Conservation (phyloP, 2,329 filamentous ascomycete genomes). For the Beauveria pseudobassiana region DNA sequence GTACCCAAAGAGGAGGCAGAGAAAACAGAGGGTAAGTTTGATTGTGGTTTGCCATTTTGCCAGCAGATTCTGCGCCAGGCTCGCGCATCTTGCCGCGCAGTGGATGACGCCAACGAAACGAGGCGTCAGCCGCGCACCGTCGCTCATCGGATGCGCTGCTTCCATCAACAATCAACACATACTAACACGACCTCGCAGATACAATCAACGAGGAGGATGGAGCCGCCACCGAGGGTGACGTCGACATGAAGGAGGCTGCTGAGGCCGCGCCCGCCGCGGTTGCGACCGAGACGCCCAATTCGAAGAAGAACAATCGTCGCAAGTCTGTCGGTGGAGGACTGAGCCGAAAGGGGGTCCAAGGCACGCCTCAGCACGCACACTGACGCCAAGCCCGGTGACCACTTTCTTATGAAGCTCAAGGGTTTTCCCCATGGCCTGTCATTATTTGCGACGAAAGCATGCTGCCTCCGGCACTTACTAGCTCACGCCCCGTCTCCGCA, state of each 20-base stretch:
- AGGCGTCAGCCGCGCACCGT: background rate
- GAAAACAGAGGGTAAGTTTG: conserved; percentile 24
- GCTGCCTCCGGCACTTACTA: conserved; percentile 72
- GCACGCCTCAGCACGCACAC: conserved; percentile 57
- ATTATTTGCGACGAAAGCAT: conserved; percentile 93
- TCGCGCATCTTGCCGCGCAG: background rate
- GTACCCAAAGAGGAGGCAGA: conserved; percentile 23
- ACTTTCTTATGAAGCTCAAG: conserved; percentile 89
- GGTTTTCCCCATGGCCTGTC: conserved; percentile 93
- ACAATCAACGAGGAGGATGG: conserved; percentile 21
- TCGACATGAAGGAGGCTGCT: conserved; percentile 45
- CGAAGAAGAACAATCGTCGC: conserved; percentile 48
- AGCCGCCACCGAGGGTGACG: conserved; percentile 32
- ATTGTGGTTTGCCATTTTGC: background rate
- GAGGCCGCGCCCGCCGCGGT: conserved; percentile 23
- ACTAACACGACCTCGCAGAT: conserved; percentile 1
- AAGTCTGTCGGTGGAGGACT: conserved; percentile 68
- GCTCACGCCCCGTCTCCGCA: conserved; percentile 75
- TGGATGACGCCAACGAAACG: background rate
- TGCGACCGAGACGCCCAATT: conserved; percentile 28
- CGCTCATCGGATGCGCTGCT: background rate
- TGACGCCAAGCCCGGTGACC: conserved; percentile 82
- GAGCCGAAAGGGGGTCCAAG: conserved; percentile 78
- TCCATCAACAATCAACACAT: background rate
- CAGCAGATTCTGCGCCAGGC: background rate